Base-by-base conservation (phyloP, 352 stramenopile genomes). In the Phytophthora foliorum region DNA sequence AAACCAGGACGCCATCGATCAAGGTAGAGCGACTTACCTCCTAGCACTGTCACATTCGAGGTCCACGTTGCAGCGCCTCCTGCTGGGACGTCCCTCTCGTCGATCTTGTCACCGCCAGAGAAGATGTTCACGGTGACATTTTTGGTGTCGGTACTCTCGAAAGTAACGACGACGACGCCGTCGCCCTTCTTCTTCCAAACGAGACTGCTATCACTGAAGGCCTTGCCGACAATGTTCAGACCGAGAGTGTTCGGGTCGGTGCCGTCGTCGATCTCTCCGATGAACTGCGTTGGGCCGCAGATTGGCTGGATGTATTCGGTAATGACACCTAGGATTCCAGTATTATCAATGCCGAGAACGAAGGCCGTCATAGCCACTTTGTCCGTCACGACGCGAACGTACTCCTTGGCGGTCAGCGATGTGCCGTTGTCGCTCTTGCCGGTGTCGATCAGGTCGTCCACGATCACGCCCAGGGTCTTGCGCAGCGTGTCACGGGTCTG, bases 261-360 rank as follows among this genome's bases (percentile, higher is more conserved):
- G 39, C 39, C 39, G 39, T 45, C 39, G 39, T 45, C 39, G 17
- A 45, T 45, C 39, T 45, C 39, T 45, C 36, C 36, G 36, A 42
- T 42, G 36, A 42, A 42, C 4, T 42, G 36, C 36, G 36, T 42
- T 4, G 36, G 39, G 39, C 39, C 39, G n/a, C 39, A 45, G 6
- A 45, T 45, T 21, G 39, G 39, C 39, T 45, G 39, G n/a, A 45
- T 13, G n/a, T 45, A 45, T n/a, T 45, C 39, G 17, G 39, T 45
- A 13, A 45, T 45, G 4, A 45, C 39, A 22, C 39, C 39, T 13
- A 45, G 39, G 39, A 45, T 45, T 11, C 39, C 39, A 22, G 39
- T 45, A 17, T 17, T 45, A 7, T 45, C 39, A 6, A 45, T 8
- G 8, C 39, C 39, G 39, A 45, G 39, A 14, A 45, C 39, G 39